Conservation (phyloP, 1,284 basidiomycete genomes). For the Sporisorium scitamineum region DNA sequence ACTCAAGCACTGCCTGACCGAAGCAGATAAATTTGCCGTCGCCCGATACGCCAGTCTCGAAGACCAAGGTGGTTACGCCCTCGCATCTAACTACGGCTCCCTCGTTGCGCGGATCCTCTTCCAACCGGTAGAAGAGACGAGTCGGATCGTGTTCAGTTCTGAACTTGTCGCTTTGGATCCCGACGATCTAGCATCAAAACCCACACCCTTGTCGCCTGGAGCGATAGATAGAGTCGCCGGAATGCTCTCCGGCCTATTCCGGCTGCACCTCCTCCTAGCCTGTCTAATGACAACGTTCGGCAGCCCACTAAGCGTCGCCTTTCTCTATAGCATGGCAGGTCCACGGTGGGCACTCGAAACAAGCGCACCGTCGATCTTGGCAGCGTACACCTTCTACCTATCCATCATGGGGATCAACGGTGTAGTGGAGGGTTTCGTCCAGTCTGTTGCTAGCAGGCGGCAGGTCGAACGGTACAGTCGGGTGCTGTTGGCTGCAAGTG, state of each 20-base stretch:
- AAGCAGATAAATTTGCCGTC: slow-evolving; percentile 84
- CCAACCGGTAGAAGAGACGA: slow-evolving; percentile 66
- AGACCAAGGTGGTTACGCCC: slow-evolving; percentile 67
- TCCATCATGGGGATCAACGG: slow-evolving; percentile 67
- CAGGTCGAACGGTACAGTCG: slow-evolving; percentile 52
- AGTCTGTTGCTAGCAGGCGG: slow-evolving; percentile 43
- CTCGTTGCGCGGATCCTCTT: slow-evolving; percentile 65
- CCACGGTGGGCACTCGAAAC: slow-evolving; percentile 55
- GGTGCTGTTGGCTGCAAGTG: slow-evolving; percentile 54
- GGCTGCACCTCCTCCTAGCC: slow-evolving; percentile 52
- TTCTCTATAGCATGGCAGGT: slow-evolving; percentile 61
- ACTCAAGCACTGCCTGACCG: slow-evolving; percentile 93
- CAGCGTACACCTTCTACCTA: slow-evolving; percentile 59
- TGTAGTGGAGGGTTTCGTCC: slow-evolving; percentile 64
- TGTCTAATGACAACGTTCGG: slow-evolving; percentile 52
- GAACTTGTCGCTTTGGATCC: slow-evolving; percentile 20
- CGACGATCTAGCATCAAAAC: neutral
- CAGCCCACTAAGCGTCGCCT: slow-evolving; percentile 49
- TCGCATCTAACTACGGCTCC: slow-evolving; percentile 67
- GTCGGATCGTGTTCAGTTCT: slow-evolving; percentile 54
- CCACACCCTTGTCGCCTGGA: too few relatives aligned
- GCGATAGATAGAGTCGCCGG: neutral
- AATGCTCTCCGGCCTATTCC: slow-evolving; percentile 53
- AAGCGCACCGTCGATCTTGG: slow-evolving; percentile 57
- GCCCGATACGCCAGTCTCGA: slow-evolving; percentile 57